phyloP scores from a whole-genome alignment of 2,329 filamentous ascomycete species.

The Paracoccidioides lutzii region DNA sequence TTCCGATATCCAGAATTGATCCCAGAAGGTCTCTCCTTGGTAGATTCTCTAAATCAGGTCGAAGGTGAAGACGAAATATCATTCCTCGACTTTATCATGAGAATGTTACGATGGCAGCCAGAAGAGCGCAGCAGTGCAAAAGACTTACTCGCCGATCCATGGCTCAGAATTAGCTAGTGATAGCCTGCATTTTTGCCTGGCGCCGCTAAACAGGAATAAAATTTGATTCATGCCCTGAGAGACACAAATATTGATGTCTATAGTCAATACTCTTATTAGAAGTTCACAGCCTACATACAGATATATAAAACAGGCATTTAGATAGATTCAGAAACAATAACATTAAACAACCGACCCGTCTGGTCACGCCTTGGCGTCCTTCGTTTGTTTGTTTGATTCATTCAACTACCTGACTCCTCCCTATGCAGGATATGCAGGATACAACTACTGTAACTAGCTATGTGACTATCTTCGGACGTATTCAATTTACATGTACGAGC shows the following conservation, averaged over 20 bases:
- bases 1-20: neutral
- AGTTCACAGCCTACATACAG: neutral
- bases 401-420: no score
- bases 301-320: neutral
- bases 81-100: slow-evolving; percentile 20
- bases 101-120: slow-evolving; percentile 24
- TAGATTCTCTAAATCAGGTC: slow-evolving; percentile 9
- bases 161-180: neutral
- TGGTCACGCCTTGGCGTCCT: no score
- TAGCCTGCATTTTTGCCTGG: neutral
- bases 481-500: no score
- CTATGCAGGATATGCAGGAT: no score
- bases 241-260: neutral
- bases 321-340: neutral
- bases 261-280: neutral
- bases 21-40: slow-evolving; percentile 7
- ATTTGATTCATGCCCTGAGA: neutral
- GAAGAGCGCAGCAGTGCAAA: slow-evolving; percentile 21
- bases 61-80: slow-evolving; percentile 19
- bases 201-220: neutral
- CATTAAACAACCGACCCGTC: neutral
- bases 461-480: no score
- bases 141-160: slow-evolving; percentile 20
- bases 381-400: no score
- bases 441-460: no score